phyloP scores from a whole-genome alignment of 352 stramenopile genomes.

The Globisporangium alternatum region DNA sequence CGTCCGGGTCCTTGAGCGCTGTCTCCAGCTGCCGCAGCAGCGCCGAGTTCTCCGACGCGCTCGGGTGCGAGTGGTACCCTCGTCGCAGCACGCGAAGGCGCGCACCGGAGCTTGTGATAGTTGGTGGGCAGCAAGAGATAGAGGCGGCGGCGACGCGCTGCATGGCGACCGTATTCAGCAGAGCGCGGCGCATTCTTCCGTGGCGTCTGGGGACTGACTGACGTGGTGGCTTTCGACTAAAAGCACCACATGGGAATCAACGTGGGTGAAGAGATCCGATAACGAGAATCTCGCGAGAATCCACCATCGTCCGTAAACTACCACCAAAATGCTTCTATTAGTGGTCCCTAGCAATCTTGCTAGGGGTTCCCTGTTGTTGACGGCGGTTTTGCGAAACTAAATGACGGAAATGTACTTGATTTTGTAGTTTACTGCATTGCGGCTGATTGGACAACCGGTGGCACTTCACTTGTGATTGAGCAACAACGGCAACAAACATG shows the following conservation, averaged over 20 bases:
- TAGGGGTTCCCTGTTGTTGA: not conserved
- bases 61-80: constrained; percentile 10
- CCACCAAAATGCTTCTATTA: not conserved
- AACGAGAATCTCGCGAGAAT: not conserved
- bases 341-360: not conserved
- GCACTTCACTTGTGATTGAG: constrained; percentile 7
- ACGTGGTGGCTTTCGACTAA: constrained; percentile 6
- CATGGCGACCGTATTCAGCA: not conserved
- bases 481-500: constrained; percentile 11
- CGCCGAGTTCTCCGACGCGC: constrained; percentile 30
- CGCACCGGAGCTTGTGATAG: not conserved
- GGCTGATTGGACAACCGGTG: not conserved
- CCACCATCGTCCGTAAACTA: not conserved
- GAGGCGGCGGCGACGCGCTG: not conserved
- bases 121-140: not conserved
- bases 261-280: not conserved
- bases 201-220: constrained; percentile 5
- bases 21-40: constrained; percentile 41
- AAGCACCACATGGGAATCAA: not conserved
- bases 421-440: not conserved
- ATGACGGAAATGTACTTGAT: not conserved
- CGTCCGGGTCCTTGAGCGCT: constrained; percentile 32
- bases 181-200: not conserved
- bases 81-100: not conserved
- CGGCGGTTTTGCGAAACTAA: not conserved